Conservation (phyloP, 352 stramenopile species). For the Globisporangium irregulare region DNA sequence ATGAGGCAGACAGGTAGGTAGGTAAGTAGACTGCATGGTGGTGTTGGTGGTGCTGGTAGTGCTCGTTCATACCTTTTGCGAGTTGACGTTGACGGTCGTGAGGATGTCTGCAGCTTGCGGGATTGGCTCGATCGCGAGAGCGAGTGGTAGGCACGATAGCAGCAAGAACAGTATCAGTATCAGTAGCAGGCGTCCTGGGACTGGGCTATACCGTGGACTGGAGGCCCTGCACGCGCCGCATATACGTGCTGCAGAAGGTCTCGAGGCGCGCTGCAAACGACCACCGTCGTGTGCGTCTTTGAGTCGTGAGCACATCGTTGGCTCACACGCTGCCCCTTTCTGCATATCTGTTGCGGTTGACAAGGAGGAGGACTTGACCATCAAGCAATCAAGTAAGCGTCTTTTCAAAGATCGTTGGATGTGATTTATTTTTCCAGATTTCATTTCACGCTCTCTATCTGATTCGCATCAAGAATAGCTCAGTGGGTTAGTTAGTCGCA, state of each 20-base stretch:
- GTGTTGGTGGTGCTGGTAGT: neutral
- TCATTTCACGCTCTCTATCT: neutral
- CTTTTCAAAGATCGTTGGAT: neutral
- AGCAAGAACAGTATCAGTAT: conserved; percentile 6
- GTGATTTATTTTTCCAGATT: neutral
- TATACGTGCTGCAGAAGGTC: too few species aligned
- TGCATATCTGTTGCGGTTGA: too few species aligned
- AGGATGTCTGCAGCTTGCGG: conserved; percentile 50
- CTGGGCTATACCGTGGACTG: too few species aligned
- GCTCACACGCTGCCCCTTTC: too few species aligned
- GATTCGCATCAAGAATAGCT: conserved; percentile 4
- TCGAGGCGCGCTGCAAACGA: too few species aligned
- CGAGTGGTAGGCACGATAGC: neutral
- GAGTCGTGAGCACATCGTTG: too few species aligned
- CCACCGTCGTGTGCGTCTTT: too few species aligned
- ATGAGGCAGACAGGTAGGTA: neutral
- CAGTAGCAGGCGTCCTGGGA: neutral
- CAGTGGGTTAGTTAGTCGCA: neutral
- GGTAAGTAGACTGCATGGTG: too few species aligned
- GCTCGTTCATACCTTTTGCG: conserved; percentile 28
- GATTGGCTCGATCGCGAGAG: conserved; percentile 34
- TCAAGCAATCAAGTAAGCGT: too few species aligned
- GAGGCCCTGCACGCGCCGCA: too few species aligned
- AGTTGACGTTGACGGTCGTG: conserved; percentile 41
- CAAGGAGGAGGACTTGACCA: too few species aligned